phyloP scores from a whole-genome alignment of 257 asterid species.

The Nicotiana sylvestris region DNA sequence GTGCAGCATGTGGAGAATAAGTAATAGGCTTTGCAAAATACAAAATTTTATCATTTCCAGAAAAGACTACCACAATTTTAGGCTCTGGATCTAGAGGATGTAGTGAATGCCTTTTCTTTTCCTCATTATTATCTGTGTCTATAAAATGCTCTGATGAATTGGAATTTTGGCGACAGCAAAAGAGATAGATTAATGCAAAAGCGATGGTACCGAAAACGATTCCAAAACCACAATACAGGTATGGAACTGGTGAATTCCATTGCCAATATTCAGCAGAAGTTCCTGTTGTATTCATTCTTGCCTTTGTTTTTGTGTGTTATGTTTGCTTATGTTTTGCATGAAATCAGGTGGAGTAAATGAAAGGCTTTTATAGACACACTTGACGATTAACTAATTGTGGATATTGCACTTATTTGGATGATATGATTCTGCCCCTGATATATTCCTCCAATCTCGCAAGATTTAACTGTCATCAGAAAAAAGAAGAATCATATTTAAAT shows the following conservation, averaged over 20 bases:
- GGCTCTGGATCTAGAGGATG: conserved; percentile 6
- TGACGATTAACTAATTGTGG: neutral
- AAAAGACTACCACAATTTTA: conserved; percentile 14
- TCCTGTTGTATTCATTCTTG: neutral
- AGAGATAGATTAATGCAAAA: conserved; percentile 11
- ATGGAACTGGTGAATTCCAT: conserved; percentile 27
- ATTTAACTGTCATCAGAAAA: neutral
- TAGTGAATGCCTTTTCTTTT: neutral
- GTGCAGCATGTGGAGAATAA: conserved; percentile 5
- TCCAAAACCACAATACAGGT: conserved; percentile 15
- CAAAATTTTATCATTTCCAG: conserved; percentile 20
- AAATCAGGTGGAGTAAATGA: neutral
- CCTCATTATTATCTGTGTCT: neutral
- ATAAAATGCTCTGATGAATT: neutral
- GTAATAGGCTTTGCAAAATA: conserved; percentile 19
- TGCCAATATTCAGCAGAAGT: conserved; percentile 14
- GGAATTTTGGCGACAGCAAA: neutral
- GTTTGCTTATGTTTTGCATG: neutral
- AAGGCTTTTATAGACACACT: neutral
- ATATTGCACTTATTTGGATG: neutral
- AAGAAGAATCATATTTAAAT: neutral
- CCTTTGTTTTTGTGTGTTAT: neutral
- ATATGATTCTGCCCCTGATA: neutral
- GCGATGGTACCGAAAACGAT: neutral
- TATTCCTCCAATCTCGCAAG: conserved; percentile 4